Conservation (phyloP, 345 rosid species). For the Linum usitatissimum region DNA sequence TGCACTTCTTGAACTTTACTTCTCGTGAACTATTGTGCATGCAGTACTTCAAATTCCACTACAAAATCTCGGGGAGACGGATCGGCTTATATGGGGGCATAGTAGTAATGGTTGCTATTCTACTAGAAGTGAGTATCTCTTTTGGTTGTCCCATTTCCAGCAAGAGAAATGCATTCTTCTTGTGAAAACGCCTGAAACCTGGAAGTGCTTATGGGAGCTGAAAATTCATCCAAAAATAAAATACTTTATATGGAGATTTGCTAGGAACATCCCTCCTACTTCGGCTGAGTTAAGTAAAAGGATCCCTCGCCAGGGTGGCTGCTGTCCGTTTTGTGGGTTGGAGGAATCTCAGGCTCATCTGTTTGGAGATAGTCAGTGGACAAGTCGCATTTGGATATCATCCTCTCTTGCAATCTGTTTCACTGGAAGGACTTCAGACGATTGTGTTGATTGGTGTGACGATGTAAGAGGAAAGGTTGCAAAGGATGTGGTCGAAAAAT, state of each 20-base stretch:
- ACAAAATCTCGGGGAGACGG: neutral
- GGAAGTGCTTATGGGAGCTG: neutral
- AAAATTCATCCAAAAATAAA: neutral
- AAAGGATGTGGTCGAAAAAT: neutral
- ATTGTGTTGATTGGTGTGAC: neutral
- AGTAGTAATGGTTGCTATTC: neutral
- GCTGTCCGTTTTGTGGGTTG: no score
- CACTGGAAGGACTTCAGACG: neutral
- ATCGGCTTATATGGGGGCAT: neutral
- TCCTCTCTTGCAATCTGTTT: neutral
- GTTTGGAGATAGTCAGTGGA: no score
- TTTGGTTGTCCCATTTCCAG: neutral
- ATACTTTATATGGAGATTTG: neutral
- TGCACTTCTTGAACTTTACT: neutral
- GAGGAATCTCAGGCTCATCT: no score
- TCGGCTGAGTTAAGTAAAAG: neutral
- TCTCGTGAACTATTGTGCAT: neutral
- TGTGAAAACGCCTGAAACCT: neutral
- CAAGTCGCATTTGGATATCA: neutral
- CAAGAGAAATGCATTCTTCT: neutral
- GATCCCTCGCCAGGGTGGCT: neutral
- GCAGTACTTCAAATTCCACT: neutral
- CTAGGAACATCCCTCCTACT: neutral
- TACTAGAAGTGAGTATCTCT: neutral
- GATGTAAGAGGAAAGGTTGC: neutral